A percentile compares a stretch with the other conserved stretches of the same genome.
Conservation (phyloP, 345 rosid genomes). For the Eucalyptus lansdowneana region DNA sequence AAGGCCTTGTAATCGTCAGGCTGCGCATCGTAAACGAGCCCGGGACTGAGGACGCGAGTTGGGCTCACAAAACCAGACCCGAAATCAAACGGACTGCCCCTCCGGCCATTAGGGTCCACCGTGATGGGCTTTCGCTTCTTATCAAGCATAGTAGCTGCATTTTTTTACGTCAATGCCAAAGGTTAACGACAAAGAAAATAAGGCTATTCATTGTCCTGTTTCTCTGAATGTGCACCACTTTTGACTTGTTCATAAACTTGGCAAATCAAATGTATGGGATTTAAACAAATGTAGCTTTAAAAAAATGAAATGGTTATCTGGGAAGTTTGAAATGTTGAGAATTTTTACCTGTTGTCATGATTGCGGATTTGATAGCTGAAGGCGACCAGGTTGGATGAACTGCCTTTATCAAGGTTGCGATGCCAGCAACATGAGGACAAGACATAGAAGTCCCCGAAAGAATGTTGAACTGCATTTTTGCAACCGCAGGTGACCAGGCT, state of each 20-base stretch:
- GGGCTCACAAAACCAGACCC: constrained; percentile 46
- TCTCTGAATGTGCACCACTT: neutral
- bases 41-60: constrained; percentile 28
- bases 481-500: constrained; percentile 45
- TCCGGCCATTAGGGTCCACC: constrained; percentile 31
- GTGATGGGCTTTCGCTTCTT: constrained; percentile 25
- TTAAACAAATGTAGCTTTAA: neutral
- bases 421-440: constrained; percentile 60
- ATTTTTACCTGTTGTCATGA: constrained; percentile 61
- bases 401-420: constrained; percentile 44
- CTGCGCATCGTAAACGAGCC: constrained; percentile 27
- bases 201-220: neutral
- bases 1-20: constrained; percentile 27
- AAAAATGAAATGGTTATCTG: neutral
- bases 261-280: neutral
- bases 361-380: constrained; percentile 57
- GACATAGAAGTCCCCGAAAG: constrained; percentile 73
- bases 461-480: constrained; percentile 26
- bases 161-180: neutral
- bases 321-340: neutral
- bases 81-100: constrained; percentile 36
- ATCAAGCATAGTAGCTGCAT: constrained; percentile 28
- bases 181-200: neutral
- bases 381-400: constrained; percentile 47
- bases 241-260: neutral